phyloP scores from a whole-genome alignment of 2,329 filamentous ascomycete genomes.

The Lasiodiplodia citricola region DNA sequence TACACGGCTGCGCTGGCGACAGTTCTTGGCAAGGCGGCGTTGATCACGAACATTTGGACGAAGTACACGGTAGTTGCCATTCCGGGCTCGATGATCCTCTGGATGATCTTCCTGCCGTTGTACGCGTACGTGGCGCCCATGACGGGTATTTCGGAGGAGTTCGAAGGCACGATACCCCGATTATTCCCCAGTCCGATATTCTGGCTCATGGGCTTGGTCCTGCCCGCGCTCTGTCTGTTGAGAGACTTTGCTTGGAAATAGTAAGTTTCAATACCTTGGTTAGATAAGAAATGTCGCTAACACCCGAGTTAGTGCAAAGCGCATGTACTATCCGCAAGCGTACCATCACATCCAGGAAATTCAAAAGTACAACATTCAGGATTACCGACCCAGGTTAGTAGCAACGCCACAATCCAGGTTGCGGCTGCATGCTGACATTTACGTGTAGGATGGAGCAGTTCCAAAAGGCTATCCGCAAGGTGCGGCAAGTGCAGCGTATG shows the following conservation, averaged over 20 bases:
- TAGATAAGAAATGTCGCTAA: neutral
- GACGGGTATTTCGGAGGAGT: slow-evolving; percentile 80
- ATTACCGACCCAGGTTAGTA: slow-evolving; percentile 88
- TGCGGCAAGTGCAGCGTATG: slow-evolving; percentile 97
- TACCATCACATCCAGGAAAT: slow-evolving; percentile 99
- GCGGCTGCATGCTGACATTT: neutral
- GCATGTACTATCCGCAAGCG: slow-evolving; percentile 94
- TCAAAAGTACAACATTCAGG: slow-evolving; percentile 99
- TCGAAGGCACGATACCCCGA: slow-evolving; percentile 79
- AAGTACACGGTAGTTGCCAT: slow-evolving; percentile 97
- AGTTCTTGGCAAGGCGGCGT: slow-evolving; percentile 89
- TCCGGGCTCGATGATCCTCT: slow-evolving; percentile 88
- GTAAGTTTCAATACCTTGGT: slow-evolving; percentile 39
- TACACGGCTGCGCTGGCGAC: slow-evolving; percentile 95
- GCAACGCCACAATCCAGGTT: neutral
- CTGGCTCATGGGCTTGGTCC: slow-evolving; percentile 84
- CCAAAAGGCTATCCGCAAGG: slow-evolving; percentile 98
- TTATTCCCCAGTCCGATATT: slow-evolving; percentile 84
- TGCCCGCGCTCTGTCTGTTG: slow-evolving; percentile 81
- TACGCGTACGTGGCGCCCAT: slow-evolving; percentile 88
- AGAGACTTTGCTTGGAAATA: slow-evolving; percentile 98
- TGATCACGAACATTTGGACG: slow-evolving; percentile 98
- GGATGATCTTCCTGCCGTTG: slow-evolving; percentile 86
- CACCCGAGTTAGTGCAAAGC: slow-evolving; percentile 63
- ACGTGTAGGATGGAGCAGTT: slow-evolving; percentile 91